Percentiles rank a stretch among this genome's conserved stretches.
Conservation (phyloP, 176 grass and related monocot species). For the Avena sativa region DNA sequence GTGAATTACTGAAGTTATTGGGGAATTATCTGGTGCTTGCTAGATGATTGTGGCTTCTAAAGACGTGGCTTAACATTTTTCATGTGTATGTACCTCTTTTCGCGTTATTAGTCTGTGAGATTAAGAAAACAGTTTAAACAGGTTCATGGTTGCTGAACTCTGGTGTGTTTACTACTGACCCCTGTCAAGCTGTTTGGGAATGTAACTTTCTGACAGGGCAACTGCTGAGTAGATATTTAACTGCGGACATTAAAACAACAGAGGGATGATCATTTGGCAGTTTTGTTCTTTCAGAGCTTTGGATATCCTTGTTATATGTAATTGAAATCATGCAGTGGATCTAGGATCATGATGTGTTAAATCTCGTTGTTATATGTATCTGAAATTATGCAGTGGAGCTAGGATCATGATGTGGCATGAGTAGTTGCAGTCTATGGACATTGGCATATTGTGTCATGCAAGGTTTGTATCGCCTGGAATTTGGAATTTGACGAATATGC, state of each 20-base stretch:
- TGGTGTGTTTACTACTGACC: not conserved
- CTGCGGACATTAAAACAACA: not conserved
- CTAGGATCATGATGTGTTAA: not conserved
- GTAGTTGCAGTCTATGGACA: slow-evolving; percentile 6
- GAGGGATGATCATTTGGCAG: not conserved
- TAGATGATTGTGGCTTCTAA: not conserved
- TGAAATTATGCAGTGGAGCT: slow-evolving; percentile 12
- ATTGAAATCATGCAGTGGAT: not conserved
- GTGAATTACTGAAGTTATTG: slow-evolving; percentile 1
- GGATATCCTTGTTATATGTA: slow-evolving; percentile 23
- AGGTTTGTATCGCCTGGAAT: slow-evolving; percentile 19
- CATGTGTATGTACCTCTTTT: not conserved
- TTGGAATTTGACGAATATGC: not conserved
- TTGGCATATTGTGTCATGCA: not conserved
- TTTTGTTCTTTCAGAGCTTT: slow-evolving; percentile 1
- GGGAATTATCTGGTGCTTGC: not conserved
- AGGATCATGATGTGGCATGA: not conserved
- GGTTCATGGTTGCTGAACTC: not conserved
- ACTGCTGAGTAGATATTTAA: not conserved
- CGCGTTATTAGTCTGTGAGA: slow-evolving; percentile 2
- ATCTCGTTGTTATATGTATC: slow-evolving; percentile 23
- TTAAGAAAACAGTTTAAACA: not conserved
- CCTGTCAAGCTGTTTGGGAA: not conserved
- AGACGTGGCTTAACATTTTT: slow-evolving; percentile 6
- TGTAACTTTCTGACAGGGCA: not conserved